Base-by-base conservation (phyloP, 1,139 yeast genomes). In the Pichia sp. region DNA sequence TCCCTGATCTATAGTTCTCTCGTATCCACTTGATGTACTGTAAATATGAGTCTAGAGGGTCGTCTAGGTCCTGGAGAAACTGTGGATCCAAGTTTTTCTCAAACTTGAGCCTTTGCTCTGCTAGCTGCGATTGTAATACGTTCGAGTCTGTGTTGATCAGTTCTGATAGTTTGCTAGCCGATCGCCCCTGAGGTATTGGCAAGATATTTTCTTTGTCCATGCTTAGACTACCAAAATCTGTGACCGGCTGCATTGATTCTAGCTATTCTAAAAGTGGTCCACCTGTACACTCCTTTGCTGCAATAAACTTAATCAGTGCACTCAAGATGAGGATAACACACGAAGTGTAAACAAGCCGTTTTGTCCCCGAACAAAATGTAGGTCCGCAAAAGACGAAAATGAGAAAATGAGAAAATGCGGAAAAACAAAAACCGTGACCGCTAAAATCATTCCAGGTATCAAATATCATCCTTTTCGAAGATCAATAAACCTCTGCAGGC, bases 201-300 rank as follows among this genome's bases (percentile, higher is more conserved):
- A 79, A 78, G 3, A 90, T 85, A 65, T 90, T 90, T 68, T 90
- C 97, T 70, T 90, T 90, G 55, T 87, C 85, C 29, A 73, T 72
- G 66, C 89, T 96, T 44, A 90, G 73, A 40, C 74, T 66, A 26
- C 78, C 75, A 59, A 82, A 81, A 51, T 79, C 77, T 4, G 78
- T 64, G 3, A 47, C 47, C 11, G 42, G 29, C 11, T 50, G 36
- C 51, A 49, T 56, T 5, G 38, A n/a, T n/a, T 45, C 40, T 45
- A 45, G 48, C 48, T n/a, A 43, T 43, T 23, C 30, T 19, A 11
- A 11, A 16, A 8, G 8, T 11, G 8, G 19, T 36, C 41, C 7
- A n/a, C 16, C n/a, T 13, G 41, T n/a, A 36, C n/a, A n/a, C n/a
- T 15, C 16, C 8, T 15, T 11, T 13, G 41, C 7, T 15, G 7